Percentiles rank a stretch among this genome's conserved stretches.
Evolutionary conservation across 2,329 filamentous ascomycete species (phyloP).

Genomic region (Onygena corvina): DNA sequence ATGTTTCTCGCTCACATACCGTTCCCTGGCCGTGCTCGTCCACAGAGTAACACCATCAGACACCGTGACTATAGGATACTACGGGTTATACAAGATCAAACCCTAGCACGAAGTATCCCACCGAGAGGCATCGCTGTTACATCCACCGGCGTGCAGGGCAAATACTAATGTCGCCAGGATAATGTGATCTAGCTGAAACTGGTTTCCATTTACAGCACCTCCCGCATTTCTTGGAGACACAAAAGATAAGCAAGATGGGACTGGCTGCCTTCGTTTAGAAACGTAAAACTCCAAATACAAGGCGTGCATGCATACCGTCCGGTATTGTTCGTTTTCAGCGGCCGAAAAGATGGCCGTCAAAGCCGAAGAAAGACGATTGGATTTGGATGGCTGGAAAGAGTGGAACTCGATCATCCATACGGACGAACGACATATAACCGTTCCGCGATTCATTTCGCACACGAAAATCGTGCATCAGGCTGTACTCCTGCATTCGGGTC

Average conservation of each 20-base stretch:
- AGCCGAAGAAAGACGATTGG: not conserved
- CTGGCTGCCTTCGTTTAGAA: constrained; percentile 2
- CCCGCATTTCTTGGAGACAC: constrained; percentile 4
- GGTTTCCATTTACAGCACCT: not conserved
- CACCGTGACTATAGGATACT: not conserved
- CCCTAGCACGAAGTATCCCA: not conserved
- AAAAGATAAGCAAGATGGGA: not conserved
- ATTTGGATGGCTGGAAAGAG: not conserved
- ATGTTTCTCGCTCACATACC: not conserved
- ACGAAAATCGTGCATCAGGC: no score
- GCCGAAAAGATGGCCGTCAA: no score
- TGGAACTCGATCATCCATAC: not conserved
- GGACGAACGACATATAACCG: no score
- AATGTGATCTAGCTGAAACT: constrained; percentile 7
- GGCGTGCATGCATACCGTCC: not conserved
- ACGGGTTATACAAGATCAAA: not conserved
- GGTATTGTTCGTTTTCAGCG: not conserved
- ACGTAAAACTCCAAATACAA: constrained; percentile 1
- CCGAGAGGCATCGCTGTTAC: not conserved
- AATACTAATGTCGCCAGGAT: not conserved
- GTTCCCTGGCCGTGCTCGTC: not conserved
- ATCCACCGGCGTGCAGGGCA: not conserved
- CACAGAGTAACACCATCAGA: constrained; percentile 1
- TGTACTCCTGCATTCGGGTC: no score
- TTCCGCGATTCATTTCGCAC: no score